A percentile compares a stretch with the other conserved stretches of the same genome.
Conservation (phyloP, 1,139 yeast species). For the Candida gigantensis region DNA sequence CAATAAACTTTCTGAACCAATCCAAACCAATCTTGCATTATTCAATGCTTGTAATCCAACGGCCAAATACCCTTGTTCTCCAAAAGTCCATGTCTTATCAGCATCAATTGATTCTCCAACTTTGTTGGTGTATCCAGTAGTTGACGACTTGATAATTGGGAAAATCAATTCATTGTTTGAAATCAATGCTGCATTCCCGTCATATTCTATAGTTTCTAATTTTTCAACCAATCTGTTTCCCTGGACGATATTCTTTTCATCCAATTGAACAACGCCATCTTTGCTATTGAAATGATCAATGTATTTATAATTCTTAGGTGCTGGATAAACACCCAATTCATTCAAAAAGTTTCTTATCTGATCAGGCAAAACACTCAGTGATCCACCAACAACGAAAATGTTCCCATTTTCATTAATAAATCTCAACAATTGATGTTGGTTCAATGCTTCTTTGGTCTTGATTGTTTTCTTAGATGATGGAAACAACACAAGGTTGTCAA, state of each 20-base stretch:
- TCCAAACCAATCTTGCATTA: constrained; percentile 81
- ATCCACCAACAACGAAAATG: constrained; percentile 60
- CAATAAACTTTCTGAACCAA: constrained; percentile 66
- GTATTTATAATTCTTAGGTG: constrained; percentile 71
- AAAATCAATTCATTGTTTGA: constrained; percentile 59
- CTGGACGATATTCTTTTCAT: constrained; percentile 24
- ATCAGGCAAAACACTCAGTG: constrained; percentile 53
- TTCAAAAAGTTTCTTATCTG: constrained; percentile 66
- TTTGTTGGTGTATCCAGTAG: constrained; percentile 62
- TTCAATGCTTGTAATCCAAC: constrained; percentile 82
- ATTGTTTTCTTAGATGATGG: constrained; percentile 42
- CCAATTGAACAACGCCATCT: constrained; percentile 29
- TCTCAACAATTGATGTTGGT: constrained; percentile 36
- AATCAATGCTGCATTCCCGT: constrained; percentile 45
- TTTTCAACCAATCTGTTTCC: constrained; percentile 23
- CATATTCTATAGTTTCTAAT: constrained; percentile 23
- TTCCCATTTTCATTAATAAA: constrained; percentile 74
- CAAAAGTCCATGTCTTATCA: constrained; percentile 75
- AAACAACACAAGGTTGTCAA: constrained; percentile 36
- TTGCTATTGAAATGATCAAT: constrained; percentile 60
- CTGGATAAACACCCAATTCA: constrained; percentile 81
- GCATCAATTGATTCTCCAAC: constrained; percentile 34
- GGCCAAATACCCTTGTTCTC: constrained; percentile 73
- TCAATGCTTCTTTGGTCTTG: constrained; percentile 31
- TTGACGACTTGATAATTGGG: constrained; percentile 71